Evolutionary conservation across 768 basidiomycete species (phyloP).

Genomic region (Pisolithus tinctorius): DNA sequence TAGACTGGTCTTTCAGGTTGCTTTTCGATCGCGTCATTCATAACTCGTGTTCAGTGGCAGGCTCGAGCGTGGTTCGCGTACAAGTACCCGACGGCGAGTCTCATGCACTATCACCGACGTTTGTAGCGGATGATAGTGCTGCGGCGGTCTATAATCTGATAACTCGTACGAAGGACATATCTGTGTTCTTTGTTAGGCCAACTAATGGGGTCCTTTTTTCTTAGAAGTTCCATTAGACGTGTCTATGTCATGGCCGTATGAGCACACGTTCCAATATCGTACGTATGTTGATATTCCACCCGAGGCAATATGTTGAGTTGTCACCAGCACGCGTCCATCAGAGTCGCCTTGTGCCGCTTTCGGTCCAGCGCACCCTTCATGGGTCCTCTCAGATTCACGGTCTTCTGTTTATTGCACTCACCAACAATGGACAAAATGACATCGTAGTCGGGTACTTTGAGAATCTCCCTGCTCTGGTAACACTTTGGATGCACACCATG

Average conservation of each 20-base stretch:
- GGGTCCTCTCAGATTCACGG: conserved; percentile 76
- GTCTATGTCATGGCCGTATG: conserved; percentile 47
- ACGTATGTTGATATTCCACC: conserved; percentile 13
- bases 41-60: conserved; percentile 65
- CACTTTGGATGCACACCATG: conserved; percentile 82
- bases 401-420: conserved; percentile 58
- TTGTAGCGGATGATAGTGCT: conserved; percentile 28
- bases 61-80: conserved; percentile 49
- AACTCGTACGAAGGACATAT: conserved; percentile 30
- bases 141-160: conserved; percentile 44
- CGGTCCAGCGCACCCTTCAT: conserved; percentile 59
- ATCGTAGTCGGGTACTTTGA: conserved; percentile 64
- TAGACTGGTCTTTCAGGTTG: conserved; percentile 70
- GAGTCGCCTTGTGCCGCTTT: conserved; percentile 43
- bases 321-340: conserved; percentile 31
- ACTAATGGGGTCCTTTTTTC: background rate
- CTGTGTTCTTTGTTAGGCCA: background rate
- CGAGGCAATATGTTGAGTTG: background rate
- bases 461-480: conserved; percentile 89
- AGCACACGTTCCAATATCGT: conserved; percentile 54
- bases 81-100: conserved; percentile 34
- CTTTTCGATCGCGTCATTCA: conserved; percentile 63
- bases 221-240: conserved; percentile 42
- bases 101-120: conserved; percentile 49
- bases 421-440: conserved; percentile 47